A percentile compares a stretch with the other conserved stretches of the same genome.
These are phyloP conservation scores for Astrephomene gubernaculifera DNA, from an alignment of 139 green algal species.

Conservation along the genomic window DNA sequence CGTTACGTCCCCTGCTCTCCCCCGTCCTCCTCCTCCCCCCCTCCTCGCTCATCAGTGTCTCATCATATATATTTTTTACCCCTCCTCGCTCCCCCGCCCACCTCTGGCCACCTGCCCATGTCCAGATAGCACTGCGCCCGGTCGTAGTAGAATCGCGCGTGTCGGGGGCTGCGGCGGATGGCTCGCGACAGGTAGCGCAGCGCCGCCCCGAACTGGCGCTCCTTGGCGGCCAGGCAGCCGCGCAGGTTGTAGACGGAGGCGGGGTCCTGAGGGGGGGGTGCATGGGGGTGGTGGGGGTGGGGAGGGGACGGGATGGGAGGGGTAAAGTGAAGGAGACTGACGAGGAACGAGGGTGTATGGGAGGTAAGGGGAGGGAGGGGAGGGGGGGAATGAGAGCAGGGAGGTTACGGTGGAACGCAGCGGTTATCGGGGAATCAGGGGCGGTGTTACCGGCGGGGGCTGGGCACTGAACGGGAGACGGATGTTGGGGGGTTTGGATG, in stretches of 20 bases:
- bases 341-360: background rate
- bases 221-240: conserved; percentile 49
- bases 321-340: background rate
- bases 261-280: conserved; percentile 41
- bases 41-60: background rate
- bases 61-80: too few species aligned
- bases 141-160: conserved; percentile 47
- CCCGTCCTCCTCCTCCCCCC: background rate
- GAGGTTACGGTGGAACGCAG: too few species aligned
- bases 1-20: background rate
- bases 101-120: conserved; percentile 20
- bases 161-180: background rate
- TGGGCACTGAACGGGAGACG: too few species aligned
- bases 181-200: conserved; percentile 34
- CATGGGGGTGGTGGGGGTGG: background rate
- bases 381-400: background rate
- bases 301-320: background rate
- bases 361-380: background rate
- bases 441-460: too few species aligned
- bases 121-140: conserved; percentile 42
- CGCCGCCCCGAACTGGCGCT: conserved; percentile 36
- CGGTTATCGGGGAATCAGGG: too few species aligned
- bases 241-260: conserved; percentile 54
- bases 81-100: background rate
- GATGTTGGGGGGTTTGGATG: too few species aligned